Base-by-base conservation (phyloP, 2,329 filamentous ascomycete genomes). In the Talaromyces sp. region DNA sequence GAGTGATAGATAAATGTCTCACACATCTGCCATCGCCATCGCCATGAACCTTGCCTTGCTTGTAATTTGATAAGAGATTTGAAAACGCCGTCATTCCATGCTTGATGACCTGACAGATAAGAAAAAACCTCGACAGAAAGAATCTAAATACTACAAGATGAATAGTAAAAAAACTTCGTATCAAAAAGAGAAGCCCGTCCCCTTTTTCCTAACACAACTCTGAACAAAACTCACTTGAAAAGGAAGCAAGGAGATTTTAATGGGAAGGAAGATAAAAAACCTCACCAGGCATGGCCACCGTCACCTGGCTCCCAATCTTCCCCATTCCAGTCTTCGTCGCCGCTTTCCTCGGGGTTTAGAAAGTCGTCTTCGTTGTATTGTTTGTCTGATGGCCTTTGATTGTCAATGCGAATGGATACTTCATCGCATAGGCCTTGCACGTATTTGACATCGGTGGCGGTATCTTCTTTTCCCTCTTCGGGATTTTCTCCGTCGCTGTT, bases 321-420 rank as follows among this genome's bases (percentile, higher is more conserved):
- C 4, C 61, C 61, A 14, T 60, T 78, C 84, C 85, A 88, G 62
- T 87, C 85, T 61, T 85, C 84, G 66, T 88, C 85, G 3, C 81
- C 84, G 67, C 83, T 85, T 1, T 75, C 71, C 67, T 87, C 85
- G 24, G 79, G 80, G 64, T 87, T 84, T 1, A 86, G 75, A 63
- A 88, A 87, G 65, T 88, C 83, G 31, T 75, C 77, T 64, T 86
- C 85, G 27, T 79, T 81, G 66, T 80, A 84, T 51, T 85, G 81
- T 50, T 80, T 78, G 61, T 87, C 84, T 3, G 80, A 78, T 1
- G 85, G 85, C 7, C 85, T 80, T 64, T 83, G 80, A 65, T 87
- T 87, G 67, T 87, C 85, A 57, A 88, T 85, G 27, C 80, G 78
- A 56, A 88, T 79, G 50, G 81, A 78, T 11, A 88, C 84, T 10